A percentile compares a stretch with the other conserved stretches of the same genome.
Conservation (phyloP, 1,139 yeast genomes). For the Saccharomycopsis phalli region DNA sequence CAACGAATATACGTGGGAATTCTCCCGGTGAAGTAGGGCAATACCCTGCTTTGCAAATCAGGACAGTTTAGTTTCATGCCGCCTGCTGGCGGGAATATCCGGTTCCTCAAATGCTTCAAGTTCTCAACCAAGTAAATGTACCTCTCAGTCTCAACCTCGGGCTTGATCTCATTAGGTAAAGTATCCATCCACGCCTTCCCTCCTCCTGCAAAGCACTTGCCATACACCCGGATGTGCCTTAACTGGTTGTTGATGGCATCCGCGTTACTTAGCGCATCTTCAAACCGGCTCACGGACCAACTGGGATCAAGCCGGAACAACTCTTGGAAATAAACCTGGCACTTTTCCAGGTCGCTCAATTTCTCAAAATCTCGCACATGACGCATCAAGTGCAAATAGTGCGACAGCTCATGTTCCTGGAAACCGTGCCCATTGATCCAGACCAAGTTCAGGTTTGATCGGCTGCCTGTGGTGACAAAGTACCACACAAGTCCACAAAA, state of each 20-base stretch:
- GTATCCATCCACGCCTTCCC: neutral
- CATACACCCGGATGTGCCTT: conserved; percentile 6
- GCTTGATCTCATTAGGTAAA: neutral
- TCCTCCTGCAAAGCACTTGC: conserved; percentile 3
- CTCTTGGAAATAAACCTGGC: conserved; percentile 26
- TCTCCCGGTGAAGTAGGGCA: conserved; percentile 33
- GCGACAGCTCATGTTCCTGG: neutral
- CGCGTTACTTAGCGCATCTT: neutral
- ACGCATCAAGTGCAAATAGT: neutral
- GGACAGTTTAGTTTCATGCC: conserved; percentile 1
- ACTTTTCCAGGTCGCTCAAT: conserved; percentile 21
- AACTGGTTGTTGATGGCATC: conserved; percentile 6
- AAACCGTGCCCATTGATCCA: neutral
- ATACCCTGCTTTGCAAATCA: conserved; percentile 26
- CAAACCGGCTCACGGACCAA: conserved; percentile 22
- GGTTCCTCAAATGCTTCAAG: conserved; percentile 7
- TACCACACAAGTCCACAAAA: no score
- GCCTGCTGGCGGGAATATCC: neutral
- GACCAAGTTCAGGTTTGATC: neutral
- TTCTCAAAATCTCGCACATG: neutral
- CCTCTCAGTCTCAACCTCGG: neutral
- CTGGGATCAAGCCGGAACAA: conserved; percentile 23
- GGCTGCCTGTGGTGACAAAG: no score
- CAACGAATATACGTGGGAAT: conserved; percentile 34
- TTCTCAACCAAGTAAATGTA: conserved; percentile 9